Conservation (phyloP, 108 stramenopile genomes). For the Cyclotella sp. region DNA sequence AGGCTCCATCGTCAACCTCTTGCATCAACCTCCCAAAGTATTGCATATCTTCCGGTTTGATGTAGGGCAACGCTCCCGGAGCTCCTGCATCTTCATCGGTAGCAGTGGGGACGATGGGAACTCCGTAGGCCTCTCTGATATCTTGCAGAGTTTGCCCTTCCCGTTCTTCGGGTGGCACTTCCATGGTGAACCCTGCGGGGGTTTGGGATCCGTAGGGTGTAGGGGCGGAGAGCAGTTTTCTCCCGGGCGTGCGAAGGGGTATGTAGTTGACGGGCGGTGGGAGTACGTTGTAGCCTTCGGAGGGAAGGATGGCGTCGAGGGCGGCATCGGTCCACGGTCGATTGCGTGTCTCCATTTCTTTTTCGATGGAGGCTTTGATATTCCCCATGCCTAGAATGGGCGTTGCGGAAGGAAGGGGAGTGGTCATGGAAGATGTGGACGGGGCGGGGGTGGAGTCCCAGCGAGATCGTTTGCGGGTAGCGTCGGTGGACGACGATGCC, state of each 20-base stretch:
- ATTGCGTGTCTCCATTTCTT: constrained; percentile 96
- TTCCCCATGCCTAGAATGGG: constrained; percentile 6
- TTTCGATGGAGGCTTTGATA: constrained; percentile 80
- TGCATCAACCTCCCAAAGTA: constrained; percentile 98
- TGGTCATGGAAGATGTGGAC: constrained; percentile 23
- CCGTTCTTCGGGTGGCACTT: constrained; percentile 90
- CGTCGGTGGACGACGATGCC: constrained; percentile 28
- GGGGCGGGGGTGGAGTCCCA: constrained; percentile 87
- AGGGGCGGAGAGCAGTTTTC: constrained; percentile 92
- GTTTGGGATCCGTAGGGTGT: constrained; percentile 82
- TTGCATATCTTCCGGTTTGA: constrained; percentile 99
- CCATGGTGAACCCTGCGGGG: constrained; percentile 93
- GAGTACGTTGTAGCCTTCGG: constrained; percentile 88
- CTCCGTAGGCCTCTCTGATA: constrained; percentile 93
- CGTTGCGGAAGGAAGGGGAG: constrained; percentile 27
- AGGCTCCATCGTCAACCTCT: constrained; percentile 68
- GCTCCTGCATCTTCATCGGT: constrained; percentile 39
- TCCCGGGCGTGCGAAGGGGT: constrained; percentile 93
- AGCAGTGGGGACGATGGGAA: constrained; percentile 78
- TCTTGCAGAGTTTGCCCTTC: constrained; percentile 74
- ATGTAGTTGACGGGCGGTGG: constrained; percentile 91
- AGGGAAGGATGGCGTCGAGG: constrained; percentile 94
- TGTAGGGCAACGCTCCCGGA: constrained; percentile 86
- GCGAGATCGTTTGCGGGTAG: constrained; percentile 58
- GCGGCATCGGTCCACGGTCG: constrained; percentile 96